Conservation (phyloP, 2,329 filamentous ascomycete species). For the Neopestalotiopsis clavispora region DNA sequence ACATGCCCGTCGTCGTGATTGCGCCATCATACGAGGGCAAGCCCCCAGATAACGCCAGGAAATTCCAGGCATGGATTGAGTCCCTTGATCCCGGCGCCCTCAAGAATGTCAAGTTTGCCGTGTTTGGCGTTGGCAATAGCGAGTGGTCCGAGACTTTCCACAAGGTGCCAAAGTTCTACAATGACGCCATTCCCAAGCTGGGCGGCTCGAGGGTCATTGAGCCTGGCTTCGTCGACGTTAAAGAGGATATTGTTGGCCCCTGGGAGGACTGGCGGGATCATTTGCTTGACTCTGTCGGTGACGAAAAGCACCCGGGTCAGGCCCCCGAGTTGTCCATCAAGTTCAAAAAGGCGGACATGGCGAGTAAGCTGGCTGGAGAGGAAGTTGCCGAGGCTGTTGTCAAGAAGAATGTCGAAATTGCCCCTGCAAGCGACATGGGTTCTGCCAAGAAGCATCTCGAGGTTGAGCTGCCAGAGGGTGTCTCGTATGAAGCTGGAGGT, state of each 20-base stretch:
- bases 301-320: slow-evolving; percentile 9
- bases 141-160: slow-evolving; percentile 70
- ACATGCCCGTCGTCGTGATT: slow-evolving; percentile 57
- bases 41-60: slow-evolving; percentile 60
- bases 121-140: slow-evolving; percentile 58
- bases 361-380: slow-evolving; percentile 4
- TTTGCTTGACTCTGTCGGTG: slow-evolving; percentile 2
- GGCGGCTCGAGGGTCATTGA: slow-evolving; percentile 41
- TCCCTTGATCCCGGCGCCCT: slow-evolving; percentile 42
- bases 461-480: slow-evolving; percentile 4
- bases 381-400: slow-evolving; percentile 5
- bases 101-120: slow-evolving; percentile 52
- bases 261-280: slow-evolving; percentile 10
- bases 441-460: slow-evolving; percentile 5
- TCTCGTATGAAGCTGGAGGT: slow-evolving; percentile 7
- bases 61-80: slow-evolving; percentile 61
- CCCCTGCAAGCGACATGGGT: not conserved
- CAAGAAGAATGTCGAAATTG: slow-evolving; percentile 6
- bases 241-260: slow-evolving; percentile 2
- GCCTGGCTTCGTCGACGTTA: slow-evolving; percentile 46
- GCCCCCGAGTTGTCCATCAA: slow-evolving; percentile 7
- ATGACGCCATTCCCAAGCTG: slow-evolving; percentile 53
- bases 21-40: slow-evolving; percentile 62
- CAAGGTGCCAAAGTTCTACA: slow-evolving; percentile 66
- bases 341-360: not conserved